Percentiles rank a stretch among this genome's conserved stretches.
These are phyloP conservation scores for Steccherinum ochraceum DNA, from an alignment of 768 basidiomycete genomes.

Conservation along the genomic window DNA sequence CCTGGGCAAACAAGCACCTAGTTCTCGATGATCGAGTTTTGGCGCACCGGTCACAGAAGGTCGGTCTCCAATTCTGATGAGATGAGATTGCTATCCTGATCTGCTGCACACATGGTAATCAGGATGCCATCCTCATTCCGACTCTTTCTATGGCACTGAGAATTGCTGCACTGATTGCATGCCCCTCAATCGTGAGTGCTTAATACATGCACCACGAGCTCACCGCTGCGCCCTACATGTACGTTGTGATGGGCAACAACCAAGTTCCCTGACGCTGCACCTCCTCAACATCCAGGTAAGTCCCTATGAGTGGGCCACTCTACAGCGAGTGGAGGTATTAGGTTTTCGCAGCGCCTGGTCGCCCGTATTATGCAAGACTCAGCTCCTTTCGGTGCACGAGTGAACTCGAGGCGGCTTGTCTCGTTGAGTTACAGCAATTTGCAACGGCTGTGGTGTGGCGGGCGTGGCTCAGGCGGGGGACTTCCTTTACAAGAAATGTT, in stretches of 20 bases:
- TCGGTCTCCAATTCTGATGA: background rate
- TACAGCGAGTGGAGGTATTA: background rate
- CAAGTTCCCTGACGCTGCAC: background rate
- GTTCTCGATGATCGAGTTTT: background rate
- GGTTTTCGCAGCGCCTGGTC: background rate
- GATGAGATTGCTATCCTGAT: background rate
- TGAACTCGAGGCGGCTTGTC: background rate
- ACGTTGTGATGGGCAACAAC: too few species aligned
- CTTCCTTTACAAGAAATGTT: background rate
- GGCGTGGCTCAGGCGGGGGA: background rate
- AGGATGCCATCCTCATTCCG: background rate
- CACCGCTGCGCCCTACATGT: background rate
- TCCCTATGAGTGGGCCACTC: background rate
- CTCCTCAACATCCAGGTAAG: background rate
- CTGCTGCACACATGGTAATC: background rate
- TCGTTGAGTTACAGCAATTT: background rate
- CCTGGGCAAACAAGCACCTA: background rate
- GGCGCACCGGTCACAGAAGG: background rate
- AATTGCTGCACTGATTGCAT: background rate
- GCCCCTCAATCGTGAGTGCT: background rate
- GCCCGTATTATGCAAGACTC: background rate
- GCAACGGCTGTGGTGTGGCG: background rate
- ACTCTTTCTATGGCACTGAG: background rate
- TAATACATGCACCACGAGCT: background rate
- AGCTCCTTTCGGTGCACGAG: background rate